Evolutionary conservation across 2,329 filamentous ascomycete genomes (phyloP).

Genomic region (Paecilomyces sp.): DNA sequence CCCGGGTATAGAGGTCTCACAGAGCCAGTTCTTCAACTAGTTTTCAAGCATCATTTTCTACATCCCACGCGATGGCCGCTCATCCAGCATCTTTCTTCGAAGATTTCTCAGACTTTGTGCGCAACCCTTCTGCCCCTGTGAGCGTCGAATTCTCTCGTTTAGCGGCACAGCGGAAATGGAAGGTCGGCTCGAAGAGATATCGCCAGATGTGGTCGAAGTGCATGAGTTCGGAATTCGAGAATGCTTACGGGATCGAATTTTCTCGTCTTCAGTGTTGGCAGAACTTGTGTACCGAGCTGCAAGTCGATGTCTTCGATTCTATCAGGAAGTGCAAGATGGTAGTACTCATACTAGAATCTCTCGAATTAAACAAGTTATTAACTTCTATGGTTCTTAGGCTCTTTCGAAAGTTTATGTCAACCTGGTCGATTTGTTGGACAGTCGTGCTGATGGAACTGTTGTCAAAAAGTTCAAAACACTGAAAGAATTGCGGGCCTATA

Average conservation of each 20-base stretch:
- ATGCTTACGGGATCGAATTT: conserved; percentile 5
- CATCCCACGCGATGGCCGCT: not conserved
- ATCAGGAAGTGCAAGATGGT: conserved; percentile 22
- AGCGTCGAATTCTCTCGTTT: conserved; percentile 14
- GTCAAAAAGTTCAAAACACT: conserved; percentile 10
- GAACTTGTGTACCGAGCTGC: conserved; percentile 16
- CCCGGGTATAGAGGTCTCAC: no score
- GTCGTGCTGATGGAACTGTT: conserved; percentile 5
- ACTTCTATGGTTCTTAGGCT: conserved; percentile 7
- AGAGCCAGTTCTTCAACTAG: no score
- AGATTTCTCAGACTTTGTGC: conserved; percentile 10
- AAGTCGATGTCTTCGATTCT: conserved; percentile 10
- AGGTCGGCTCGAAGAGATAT: conserved; percentile 12
- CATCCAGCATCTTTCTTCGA: conserved; percentile 4
- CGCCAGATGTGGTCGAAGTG: conserved; percentile 14
- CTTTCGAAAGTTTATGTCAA: conserved; percentile 19
- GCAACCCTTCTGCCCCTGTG: conserved; percentile 7
- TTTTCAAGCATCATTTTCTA: not conserved
- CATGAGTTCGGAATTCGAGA: conserved; percentile 13
- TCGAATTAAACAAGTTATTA: no score
- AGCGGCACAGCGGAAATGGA: conserved; percentile 13
- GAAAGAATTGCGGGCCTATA: conserved; percentile 11
- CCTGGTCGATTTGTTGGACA: conserved; percentile 22
- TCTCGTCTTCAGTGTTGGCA: conserved; percentile 15
- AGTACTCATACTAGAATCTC: not conserved